Percentiles rank a stretch among this genome's conserved stretches.
These are phyloP conservation scores for Adansonia digitata DNA, from an alignment of 345 rosid genomes.

Conservation along the genomic window DNA sequence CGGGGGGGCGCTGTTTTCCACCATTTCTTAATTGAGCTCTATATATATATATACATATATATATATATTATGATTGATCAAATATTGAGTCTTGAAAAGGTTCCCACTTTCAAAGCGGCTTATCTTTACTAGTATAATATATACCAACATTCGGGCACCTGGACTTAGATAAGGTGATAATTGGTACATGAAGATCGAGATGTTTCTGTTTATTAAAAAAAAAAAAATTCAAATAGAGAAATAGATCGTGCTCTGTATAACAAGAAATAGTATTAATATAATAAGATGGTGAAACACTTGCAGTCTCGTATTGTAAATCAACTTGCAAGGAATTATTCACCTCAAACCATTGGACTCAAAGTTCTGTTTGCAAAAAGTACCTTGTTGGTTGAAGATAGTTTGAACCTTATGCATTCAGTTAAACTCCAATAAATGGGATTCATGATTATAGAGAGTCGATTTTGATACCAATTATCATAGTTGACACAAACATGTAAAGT, in stretches of 20 bases:
- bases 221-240: background rate
- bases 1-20: background rate
- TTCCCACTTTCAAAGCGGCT: background rate
- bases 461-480: too few relatives aligned
- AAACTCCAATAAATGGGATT: too few relatives aligned
- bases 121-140: background rate
- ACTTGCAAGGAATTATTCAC: too few relatives aligned
- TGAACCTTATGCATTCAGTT: too few relatives aligned
- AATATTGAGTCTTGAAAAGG: background rate
- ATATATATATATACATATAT: background rate
- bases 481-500: too few relatives aligned
- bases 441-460: too few relatives aligned
- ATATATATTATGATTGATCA: background rate
- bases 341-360: too few relatives aligned
- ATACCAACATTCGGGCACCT: slow-evolving; percentile 1
- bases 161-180: background rate
- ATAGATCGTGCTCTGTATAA: background rate
- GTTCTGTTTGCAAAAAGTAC: too few relatives aligned
- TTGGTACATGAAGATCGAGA: background rate
- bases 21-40: background rate
- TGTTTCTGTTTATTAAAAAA: background rate
- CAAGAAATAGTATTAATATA: too few relatives aligned
- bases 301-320: too few relatives aligned
- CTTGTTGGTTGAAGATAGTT: too few relatives aligned
- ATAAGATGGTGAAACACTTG: too few relatives aligned